These are phyloP conservation scores for Chlamydomonas incerta DNA, from an alignment of 139 green algal species.

Conservation along the genomic window DNA sequence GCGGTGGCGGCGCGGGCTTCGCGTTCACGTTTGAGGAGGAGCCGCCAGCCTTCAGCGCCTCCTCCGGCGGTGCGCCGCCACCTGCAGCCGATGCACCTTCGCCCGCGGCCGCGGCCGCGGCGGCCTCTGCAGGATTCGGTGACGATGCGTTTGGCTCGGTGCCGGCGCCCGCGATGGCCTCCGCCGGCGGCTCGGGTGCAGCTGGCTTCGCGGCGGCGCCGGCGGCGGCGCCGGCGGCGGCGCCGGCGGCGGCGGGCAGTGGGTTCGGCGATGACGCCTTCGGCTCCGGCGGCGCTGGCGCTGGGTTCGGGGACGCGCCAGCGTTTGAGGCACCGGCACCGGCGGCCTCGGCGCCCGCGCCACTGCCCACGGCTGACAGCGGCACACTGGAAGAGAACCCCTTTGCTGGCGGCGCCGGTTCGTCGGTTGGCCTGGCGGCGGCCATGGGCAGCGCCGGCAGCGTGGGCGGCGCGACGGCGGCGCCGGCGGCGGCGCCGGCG, in stretches of 20 bases:
- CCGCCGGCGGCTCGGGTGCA: neutral
- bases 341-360: neutral
- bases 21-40: neutral
- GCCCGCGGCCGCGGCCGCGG: no score
- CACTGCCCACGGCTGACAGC: neutral
- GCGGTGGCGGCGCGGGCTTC: neutral
- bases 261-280: neutral
- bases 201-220: neutral
- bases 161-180: neutral
- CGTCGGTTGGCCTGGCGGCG: neutral
- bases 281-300: neutral
- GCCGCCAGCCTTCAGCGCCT: neutral
- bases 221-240: neutral
- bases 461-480: neutral
- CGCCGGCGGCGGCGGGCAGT: neutral
- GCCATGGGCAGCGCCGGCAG: neutral
- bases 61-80: neutral
- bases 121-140: neutral
- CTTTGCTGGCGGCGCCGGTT: neutral
- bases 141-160: neutral
- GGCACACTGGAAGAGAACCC: slow-evolving; percentile 12
- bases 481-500: neutral
- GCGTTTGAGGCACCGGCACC: neutral
- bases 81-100: no score
- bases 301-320: neutral